Conservation (phyloP, 2,329 filamentous ascomycete species). For the Talaromyces sp. region DNA sequence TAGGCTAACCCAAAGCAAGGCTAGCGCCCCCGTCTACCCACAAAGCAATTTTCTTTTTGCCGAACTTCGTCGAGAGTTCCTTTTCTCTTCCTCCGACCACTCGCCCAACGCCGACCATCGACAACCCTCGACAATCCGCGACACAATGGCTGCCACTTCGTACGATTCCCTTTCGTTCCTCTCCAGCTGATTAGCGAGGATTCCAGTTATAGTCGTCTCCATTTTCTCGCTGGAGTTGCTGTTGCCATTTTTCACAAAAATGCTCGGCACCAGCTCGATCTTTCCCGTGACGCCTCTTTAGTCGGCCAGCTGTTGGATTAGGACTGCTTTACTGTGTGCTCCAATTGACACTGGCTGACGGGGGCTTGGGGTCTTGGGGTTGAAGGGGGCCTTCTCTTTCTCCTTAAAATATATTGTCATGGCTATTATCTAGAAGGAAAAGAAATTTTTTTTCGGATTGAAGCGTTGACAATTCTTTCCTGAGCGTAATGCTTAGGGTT, state of each 20-base stretch:
- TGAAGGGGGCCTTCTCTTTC: slow-evolving; percentile 61
- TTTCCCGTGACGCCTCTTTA: slow-evolving; percentile 46
- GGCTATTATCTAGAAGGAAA: slow-evolving; percentile 24
- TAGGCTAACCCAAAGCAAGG: slow-evolving; percentile 10
- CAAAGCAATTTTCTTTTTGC: slow-evolving; percentile 23
- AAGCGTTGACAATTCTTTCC: slow-evolving; percentile 48
- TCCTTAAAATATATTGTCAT: slow-evolving; percentile 72
- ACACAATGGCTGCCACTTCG: slow-evolving; percentile 49
- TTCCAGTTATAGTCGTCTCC: slow-evolving; percentile 70
- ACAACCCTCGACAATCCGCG: slow-evolving; percentile 38
- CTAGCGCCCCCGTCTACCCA: slow-evolving; percentile 31
- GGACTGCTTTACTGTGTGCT: background rate
- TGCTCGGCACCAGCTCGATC: slow-evolving; percentile 70
- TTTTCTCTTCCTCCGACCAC: slow-evolving; percentile 22
- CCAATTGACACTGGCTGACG: slow-evolving; percentile 50
- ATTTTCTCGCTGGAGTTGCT: slow-evolving; percentile 64
- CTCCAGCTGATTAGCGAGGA: slow-evolving; percentile 31
- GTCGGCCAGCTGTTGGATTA: background rate
- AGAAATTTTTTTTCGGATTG: slow-evolving; percentile 4
- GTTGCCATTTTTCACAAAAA: slow-evolving; percentile 21
- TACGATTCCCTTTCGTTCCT: slow-evolving; percentile 52
- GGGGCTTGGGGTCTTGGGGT: slow-evolving; percentile 69
- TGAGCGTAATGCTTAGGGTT: slow-evolving; percentile 53
- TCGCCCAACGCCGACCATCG: slow-evolving; percentile 30
- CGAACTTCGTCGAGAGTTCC: slow-evolving; percentile 21